phyloP scores from a whole-genome alignment of 305 asterid species.

The Ruellia speciosa region DNA sequence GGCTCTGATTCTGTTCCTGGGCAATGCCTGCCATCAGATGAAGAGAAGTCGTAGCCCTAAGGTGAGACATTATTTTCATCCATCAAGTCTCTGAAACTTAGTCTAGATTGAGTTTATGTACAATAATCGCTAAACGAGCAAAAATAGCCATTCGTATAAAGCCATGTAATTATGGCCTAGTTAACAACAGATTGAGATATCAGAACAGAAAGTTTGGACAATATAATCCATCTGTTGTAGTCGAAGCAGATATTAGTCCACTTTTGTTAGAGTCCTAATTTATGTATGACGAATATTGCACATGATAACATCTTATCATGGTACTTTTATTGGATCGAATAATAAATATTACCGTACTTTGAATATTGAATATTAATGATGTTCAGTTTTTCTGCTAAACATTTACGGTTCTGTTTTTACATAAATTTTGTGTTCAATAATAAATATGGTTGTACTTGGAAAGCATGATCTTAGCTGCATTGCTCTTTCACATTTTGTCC shows the following conservation, averaged over 20 bases:
- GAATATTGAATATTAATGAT: constrained; percentile 19
- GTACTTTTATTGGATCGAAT: constrained; percentile 20
- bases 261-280: constrained; percentile 21
- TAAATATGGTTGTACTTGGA: not conserved
- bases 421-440: not conserved
- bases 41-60: constrained; percentile 39
- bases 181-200: constrained; percentile 21
- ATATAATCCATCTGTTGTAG: constrained; percentile 21
- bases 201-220: constrained; percentile 15
- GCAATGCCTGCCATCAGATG: constrained; percentile 51
- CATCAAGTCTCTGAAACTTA: constrained; percentile 1
- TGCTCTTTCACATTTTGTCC: constrained; percentile 1
- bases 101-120: constrained; percentile 4
- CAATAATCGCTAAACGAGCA: not conserved
- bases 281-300: constrained; percentile 20
- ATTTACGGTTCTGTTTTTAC: not conserved
- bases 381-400: not conserved
- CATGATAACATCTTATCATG: constrained; percentile 30
- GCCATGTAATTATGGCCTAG: constrained; percentile 25
- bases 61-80: not conserved
- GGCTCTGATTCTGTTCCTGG: constrained; percentile 51
- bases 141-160: constrained; percentile 17
- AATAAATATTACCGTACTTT: constrained; percentile 11
- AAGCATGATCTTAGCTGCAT: not conserved
- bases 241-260: constrained; percentile 25